These are phyloP conservation scores for Dalechampia spathulata DNA, from an alignment of 441 rosid species.

Conservation along the genomic window DNA sequence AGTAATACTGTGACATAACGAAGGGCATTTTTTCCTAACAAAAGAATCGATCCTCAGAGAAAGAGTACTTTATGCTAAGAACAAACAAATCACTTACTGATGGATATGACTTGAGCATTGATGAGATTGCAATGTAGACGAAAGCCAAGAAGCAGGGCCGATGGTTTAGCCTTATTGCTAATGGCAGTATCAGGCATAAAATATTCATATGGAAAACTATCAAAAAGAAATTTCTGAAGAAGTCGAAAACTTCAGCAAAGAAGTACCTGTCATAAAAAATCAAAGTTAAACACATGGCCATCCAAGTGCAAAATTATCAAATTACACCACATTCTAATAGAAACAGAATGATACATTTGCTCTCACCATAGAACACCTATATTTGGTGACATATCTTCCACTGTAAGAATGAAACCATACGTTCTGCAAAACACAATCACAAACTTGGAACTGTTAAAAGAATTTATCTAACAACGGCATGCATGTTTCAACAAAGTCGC, in stretches of 20 bases:
- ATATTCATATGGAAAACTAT: constrained; percentile 86
- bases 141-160: constrained; percentile 94
- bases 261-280: constrained; percentile 68
- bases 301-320: constrained; percentile 7
- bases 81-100: constrained; percentile 50
- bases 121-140: constrained; percentile 67
- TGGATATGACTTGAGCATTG: constrained; percentile 92
- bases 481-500: constrained; percentile 7
- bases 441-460: constrained; percentile 14
- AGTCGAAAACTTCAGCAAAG: constrained; percentile 95
- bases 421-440: constrained; percentile 43
- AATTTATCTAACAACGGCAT: not conserved
- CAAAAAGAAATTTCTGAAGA: constrained; percentile 86
- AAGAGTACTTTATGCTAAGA: too few species aligned
- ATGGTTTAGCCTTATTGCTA: constrained; percentile 82
- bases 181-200: constrained; percentile 72
- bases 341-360: not conserved
- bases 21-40: not conserved
- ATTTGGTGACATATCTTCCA: constrained; percentile 95
- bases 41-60: not conserved
- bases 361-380: constrained; percentile 89
- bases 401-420: constrained; percentile 87
- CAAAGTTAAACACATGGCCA: constrained; percentile 12
- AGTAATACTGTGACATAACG: not conserved
- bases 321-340: constrained; percentile 6